phyloP scores from a whole-genome alignment of 2,329 filamentous ascomycete species.

The Scedosporium dehoogii region DNA sequence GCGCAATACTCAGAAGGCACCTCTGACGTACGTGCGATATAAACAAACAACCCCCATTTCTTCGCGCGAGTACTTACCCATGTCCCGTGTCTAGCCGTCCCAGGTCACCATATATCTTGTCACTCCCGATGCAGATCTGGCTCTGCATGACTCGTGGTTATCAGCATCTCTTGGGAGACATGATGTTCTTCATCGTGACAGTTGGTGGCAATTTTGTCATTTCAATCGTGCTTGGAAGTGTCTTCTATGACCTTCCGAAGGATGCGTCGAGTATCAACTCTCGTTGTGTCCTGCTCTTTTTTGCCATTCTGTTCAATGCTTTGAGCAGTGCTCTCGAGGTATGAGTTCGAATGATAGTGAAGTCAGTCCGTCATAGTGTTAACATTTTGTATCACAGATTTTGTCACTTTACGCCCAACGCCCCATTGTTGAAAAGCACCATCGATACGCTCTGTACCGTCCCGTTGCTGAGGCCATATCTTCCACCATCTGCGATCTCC shows the following conservation, averaged over 20 bases:
- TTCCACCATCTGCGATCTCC: constrained; percentile 78
- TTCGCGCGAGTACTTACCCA: constrained; percentile 13
- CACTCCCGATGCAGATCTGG: constrained; percentile 61
- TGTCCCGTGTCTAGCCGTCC: constrained; percentile 42
- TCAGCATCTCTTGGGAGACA: constrained; percentile 66
- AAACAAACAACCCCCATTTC: background rate
- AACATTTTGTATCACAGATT: constrained; percentile 37
- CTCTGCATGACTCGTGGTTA: constrained; percentile 78
- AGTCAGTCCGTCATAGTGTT: background rate
- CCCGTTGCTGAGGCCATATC: constrained; percentile 77
- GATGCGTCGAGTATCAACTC: constrained; percentile 66
- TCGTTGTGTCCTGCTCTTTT: constrained; percentile 74
- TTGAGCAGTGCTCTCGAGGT: constrained; percentile 66
- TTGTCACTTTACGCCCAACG: constrained; percentile 79
- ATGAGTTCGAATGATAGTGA: constrained; percentile 21
- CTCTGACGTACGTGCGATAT: constrained; percentile 41
- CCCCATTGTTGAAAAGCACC: constrained; percentile 85
- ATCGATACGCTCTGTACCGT: constrained; percentile 85
- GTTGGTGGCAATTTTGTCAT: constrained; percentile 65
- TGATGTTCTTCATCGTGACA: constrained; percentile 59
- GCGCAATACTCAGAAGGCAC: constrained; percentile 50
- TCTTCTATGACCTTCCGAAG: constrained; percentile 66
- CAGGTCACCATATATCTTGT: constrained; percentile 75
- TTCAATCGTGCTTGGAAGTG: constrained; percentile 66
- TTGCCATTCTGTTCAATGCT: constrained; percentile 77